Evolutionary conservation across 305 asterid species (phyloP), one percentile per base, ranked within the genome.

Genomic region (Rubia peregrina): DNA sequence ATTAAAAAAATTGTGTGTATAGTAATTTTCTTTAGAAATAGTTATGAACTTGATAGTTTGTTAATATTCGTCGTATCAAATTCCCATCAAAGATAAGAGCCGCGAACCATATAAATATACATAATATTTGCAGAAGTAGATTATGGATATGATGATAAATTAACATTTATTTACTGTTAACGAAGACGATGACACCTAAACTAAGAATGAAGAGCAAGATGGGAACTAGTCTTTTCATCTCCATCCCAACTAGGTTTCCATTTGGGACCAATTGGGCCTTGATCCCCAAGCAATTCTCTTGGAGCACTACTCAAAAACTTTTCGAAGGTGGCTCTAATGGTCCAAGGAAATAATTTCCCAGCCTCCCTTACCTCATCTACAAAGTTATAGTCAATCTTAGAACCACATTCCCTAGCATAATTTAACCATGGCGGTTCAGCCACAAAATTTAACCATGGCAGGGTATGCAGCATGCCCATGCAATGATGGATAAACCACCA

Each of bases 201-300:
- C 33, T 30, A 30, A 30, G 33, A 30, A 30, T 30, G 33, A 30
- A 30, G 33, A 30, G 2, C 33, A 30, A 30, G 33, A 30, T 30
- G 2, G 33, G 33, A 1, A 3, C 33, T 30, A 30, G 33, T 30
- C 33, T 63, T 73, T 60, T 92, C 96, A 80, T 90, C 95, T 0
- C 88, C 88, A 74, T 41, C 71, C 97, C 98, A 92, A 49, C 65
- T 61, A 38, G 61, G 61, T 68, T 92, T 90, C 82, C 80, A 70
- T 90, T 87, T 90, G 1, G 97, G 97, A 14, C 98, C 97, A 0
- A 83, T 80, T 9, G 96, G 97, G 6, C 98, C 98, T 17, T 85
- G 82, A 42, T 86, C 86, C 48, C 90, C 89, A 22, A 61, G 86
- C 41, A 90, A 38, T 73, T 92, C 98, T 21, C 57, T 64, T 0